Evolutionary conservation across 2,329 filamentous ascomycete species (phyloP), one percentile per base, ranked within the genome.

Genomic region (Onygena corvina): DNA sequence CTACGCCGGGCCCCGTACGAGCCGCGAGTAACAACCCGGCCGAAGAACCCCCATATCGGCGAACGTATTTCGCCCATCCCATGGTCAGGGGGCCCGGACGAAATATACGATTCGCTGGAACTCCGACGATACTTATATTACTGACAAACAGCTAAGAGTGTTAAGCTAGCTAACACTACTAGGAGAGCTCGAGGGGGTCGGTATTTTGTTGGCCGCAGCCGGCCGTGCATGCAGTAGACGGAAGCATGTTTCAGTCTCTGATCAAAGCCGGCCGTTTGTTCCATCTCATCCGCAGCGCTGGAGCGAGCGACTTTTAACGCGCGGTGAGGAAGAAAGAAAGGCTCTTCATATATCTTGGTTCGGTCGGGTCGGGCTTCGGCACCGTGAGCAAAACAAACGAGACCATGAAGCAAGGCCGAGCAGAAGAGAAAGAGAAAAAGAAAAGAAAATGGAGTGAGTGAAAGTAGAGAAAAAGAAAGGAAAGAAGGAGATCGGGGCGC

Each of bases 131-230:
- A n/a, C n/a, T n/a, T n/a, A n/a, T n/a, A n/a, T n/a, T n/a, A n/a
- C n/a, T n/a, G n/a, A n/a, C n/a, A n/a, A n/a, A n/a, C n/a, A n/a
- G n/a, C n/a, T n/a, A n/a, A n/a, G n/a, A n/a, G n/a, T n/a, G n/a
- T n/a, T n/a, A n/a, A n/a, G n/a, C n/a, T n/a, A n/a, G n/a, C n/a
- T n/a, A n/a, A n/a, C n/a, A n/a, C n/a, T n/a, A n/a, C n/a, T n/a
- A n/a, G n/a, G n/a, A n/a, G n/a, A n/a, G n/a, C n/a, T n/a, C n/a
- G n/a, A n/a, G n/a, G n/a, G n/a, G n/a, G n/a, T n/a, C n/a, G n/a
- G n/a, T n/a, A n/a, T n/a, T n/a, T n/a, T n/a, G n/a, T 40, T 40
- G 36, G 36, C 21, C 25, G 36, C 36, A 42, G 36, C 36, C 36
- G 27, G 36, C 36, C 36, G 25, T 42, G 36, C 21, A 42, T 25